Base-by-base conservation (phyloP, 2,329 filamentous ascomycete species). In the Xylariaceae sp. region DNA sequence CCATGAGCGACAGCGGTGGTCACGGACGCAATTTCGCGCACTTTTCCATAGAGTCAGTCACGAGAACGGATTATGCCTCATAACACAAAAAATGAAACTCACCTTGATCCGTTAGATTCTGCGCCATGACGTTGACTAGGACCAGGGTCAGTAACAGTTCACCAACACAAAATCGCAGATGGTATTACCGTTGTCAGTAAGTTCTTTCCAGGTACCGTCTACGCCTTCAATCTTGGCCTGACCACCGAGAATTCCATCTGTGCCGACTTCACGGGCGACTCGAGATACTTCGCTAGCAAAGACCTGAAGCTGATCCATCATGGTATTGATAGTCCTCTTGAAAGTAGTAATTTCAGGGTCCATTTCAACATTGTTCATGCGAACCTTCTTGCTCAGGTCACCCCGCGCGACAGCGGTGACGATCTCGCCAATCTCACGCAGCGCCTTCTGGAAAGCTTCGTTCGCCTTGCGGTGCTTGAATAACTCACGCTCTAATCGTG, bases 391-490 rank as follows among this genome's bases (percentile, higher is more conserved):
- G 74, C 92, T 96, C 62, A 97, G 81, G 72, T 97, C 93, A 75
- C 93, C 93, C 69, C 91, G 90, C 59, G 93, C 94, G 66, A 97
- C 94, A 63, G 93, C 92, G 18, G 94, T 97, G 70, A 97, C 90
- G 68, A 99, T 97, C 72, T 93, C 94, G 68, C 94, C 94, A 67
- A 99, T 97, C 74, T 99, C 94, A 65, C 92, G 86, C 39, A 99
- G 78, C 9, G 94, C 94, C 76, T 97, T 97, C 73, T 97, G 92
- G 82, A 97, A 99, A 68, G 94, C 95, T 75, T 96, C 87, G 75
- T 99, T 99, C 72, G 95, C 94, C 76, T 97, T 94, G 73, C 96
- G 92, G 72, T 97, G 92, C 77, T 97, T 97, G 80, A 89, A 92
- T 61, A 99, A 81, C 75, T 99, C 94, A 60, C 93, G 86, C 77